A percentile compares a stretch with the other conserved stretches of the same genome.
Evolutionary conservation across 2,329 filamentous ascomycete genomes (phyloP).

Genomic region (Byssoonygena ceratinophila): DNA sequence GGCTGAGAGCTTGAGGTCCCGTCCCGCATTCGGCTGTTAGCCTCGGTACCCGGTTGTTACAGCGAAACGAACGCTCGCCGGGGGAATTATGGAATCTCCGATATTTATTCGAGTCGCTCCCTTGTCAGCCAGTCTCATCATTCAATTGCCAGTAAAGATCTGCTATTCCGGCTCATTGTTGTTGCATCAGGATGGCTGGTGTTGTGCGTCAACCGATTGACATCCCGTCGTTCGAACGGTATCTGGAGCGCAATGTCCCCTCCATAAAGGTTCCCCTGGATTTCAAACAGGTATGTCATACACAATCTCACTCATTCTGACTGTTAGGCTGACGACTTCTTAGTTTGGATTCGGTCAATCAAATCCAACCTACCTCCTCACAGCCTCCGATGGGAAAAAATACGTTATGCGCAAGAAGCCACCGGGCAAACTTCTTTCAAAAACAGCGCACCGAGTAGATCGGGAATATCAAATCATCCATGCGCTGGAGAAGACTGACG

Average conservation of each 20-base stretch:
- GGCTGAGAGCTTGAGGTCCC: background rate
- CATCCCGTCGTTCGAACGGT: slow-evolving; percentile 64
- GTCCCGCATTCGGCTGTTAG: background rate
- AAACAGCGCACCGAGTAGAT: slow-evolving; percentile 92
- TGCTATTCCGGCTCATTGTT: background rate
- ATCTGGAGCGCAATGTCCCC: slow-evolving; percentile 67
- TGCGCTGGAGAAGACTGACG: slow-evolving; percentile 66
- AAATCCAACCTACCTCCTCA: slow-evolving; percentile 92
- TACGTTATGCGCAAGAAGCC: slow-evolving; percentile 97
- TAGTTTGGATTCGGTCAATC: slow-evolving; percentile 96
- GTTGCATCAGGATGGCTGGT: slow-evolving; percentile 57
- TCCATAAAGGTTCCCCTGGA: slow-evolving; percentile 72
- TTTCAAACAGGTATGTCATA: slow-evolving; percentile 64
- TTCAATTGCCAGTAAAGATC: background rate
- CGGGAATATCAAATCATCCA: slow-evolving; percentile 86
- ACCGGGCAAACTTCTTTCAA: slow-evolving; percentile 82
- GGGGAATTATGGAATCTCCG: background rate
- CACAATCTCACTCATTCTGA: background rate
- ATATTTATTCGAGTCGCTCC: background rate
- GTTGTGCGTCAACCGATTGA: slow-evolving; percentile 85
- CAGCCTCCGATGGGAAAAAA: slow-evolving; percentile 54
- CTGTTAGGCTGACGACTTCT: too few species aligned
- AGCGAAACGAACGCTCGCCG: background rate
- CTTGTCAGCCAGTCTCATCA: background rate
- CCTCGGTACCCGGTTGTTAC: slow-evolving; percentile 8